phyloP scores from a whole-genome alignment of 108 stramenopile genomes.

The Nitzschia sp. region DNA sequence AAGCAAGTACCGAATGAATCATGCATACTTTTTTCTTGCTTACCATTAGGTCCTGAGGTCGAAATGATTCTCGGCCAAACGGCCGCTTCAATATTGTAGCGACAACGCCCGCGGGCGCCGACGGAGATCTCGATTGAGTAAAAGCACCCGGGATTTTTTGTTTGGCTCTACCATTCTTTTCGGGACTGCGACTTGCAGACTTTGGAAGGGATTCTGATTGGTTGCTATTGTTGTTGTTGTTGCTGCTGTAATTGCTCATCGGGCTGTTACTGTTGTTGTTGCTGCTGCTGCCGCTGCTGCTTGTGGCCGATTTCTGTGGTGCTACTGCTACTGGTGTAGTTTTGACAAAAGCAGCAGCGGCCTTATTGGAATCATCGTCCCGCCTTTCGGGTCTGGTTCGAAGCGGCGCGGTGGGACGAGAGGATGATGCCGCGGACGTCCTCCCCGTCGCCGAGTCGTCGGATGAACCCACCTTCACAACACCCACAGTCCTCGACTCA shows the following conservation, averaged over 20 bases:
- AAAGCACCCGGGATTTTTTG: too few relatives aligned
- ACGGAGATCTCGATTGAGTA: neutral
- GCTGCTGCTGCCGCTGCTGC: neutral
- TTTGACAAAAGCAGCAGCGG: neutral
- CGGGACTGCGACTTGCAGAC: neutral
- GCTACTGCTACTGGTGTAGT: neutral
- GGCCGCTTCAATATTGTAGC: constrained; percentile 10
- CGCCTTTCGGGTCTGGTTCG: neutral
- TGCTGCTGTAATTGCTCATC: too few relatives aligned
- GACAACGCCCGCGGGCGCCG: neutral
- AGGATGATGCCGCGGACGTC: neutral
- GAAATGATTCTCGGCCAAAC: constrained; percentile 13
- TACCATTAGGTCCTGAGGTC: constrained; percentile 8
- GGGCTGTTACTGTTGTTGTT: too few relatives aligned
- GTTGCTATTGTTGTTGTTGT: too few relatives aligned
- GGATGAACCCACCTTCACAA: too few relatives aligned
- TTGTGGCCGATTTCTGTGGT: neutral
- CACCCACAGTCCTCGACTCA: too few relatives aligned
- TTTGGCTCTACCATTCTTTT: neutral
- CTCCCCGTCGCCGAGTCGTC: neutral
- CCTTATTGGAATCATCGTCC: neutral
- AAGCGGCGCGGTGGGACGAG: neutral
- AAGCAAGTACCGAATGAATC: too few relatives aligned
- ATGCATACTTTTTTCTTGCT: too few relatives aligned
- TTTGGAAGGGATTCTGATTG: too few relatives aligned